These are phyloP conservation scores for Tilletia indica DNA, from an alignment of 1,284 basidiomycete species.

Conservation along the genomic window DNA sequence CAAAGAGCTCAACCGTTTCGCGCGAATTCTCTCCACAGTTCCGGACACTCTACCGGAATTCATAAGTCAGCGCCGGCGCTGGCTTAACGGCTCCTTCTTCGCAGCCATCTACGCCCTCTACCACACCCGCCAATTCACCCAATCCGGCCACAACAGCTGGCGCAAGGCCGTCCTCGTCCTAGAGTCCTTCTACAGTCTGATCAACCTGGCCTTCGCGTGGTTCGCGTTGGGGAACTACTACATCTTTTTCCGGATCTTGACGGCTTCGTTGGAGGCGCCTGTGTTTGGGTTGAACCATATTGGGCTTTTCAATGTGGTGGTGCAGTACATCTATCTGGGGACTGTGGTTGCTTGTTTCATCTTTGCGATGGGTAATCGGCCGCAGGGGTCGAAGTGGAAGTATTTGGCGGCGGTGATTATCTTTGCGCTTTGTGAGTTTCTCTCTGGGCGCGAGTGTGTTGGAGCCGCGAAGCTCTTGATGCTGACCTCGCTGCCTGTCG, in stretches of 20 bases:
- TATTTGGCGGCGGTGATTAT: slow-evolving; percentile 76
- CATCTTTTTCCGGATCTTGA: slow-evolving; percentile 91
- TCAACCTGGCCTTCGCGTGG: slow-evolving; percentile 89
- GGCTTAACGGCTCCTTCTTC: slow-evolving; percentile 87
- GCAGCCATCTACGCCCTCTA: slow-evolving; percentile 66
- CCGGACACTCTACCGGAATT: slow-evolving; percentile 92
- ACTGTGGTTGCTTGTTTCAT: slow-evolving; percentile 84
- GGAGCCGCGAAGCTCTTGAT: not conserved
- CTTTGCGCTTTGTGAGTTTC: slow-evolving; percentile 63
- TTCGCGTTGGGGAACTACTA: slow-evolving; percentile 87
- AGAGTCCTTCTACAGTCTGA: slow-evolving; percentile 81
- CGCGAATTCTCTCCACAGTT: slow-evolving; percentile 53
- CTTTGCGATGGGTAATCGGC: slow-evolving; percentile 95
- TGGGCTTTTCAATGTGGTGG: slow-evolving; percentile 73
- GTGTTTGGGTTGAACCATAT: slow-evolving; percentile 71
- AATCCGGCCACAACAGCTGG: slow-evolving; percentile 76
- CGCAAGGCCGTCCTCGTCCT: slow-evolving; percentile 74
- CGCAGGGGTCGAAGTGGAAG: slow-evolving; percentile 82
- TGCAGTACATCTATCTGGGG: slow-evolving; percentile 80
- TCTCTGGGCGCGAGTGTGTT: not conserved
- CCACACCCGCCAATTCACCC: slow-evolving; percentile 78
- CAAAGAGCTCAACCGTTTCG: not conserved
- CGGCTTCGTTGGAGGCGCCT: slow-evolving; percentile 77
- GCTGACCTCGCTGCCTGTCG: no score
- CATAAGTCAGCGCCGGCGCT: slow-evolving; percentile 85